Evolutionary conservation across 345 rosid species (phyloP).

Genomic region (Hibiscus trionum): DNA sequence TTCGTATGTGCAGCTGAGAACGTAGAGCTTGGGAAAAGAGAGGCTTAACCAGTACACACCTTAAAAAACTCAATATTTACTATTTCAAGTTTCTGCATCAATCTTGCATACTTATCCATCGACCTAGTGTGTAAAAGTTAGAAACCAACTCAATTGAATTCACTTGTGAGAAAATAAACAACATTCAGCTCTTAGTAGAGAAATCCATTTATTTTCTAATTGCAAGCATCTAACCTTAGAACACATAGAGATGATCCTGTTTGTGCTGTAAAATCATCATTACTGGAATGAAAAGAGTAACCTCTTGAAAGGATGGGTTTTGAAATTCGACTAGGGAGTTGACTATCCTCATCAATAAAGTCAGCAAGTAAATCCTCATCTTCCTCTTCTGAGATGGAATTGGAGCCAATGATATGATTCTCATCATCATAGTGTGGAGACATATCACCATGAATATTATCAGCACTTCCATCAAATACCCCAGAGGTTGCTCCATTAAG

Average conservation of each 20-base stretch:
- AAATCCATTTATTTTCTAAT: not conserved
- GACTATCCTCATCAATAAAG: conserved; percentile 97
- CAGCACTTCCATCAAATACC: no score
- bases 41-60: conserved; percentile 37
- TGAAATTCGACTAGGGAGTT: conserved; percentile 87
- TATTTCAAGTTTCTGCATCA: conserved; percentile 95
- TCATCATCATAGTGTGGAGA: conserved; percentile 29
- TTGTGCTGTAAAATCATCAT: conserved; percentile 63
- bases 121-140: conserved; percentile 46
- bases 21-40: conserved; percentile 12
- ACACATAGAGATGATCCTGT: conserved; percentile 98
- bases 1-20: not conserved
- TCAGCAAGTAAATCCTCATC: conserved; percentile 97
- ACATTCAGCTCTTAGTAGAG: not conserved
- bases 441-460: conserved; percentile 28
- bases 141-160: conserved; percentile 15
- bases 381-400: conserved; percentile 69
- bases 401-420: conserved; percentile 43
- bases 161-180: not conserved
- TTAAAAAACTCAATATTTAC: conserved; percentile 89
- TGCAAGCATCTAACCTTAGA: conserved; percentile 49
- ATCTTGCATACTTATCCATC: conserved; percentile 97
- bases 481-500: conserved; percentile 37
- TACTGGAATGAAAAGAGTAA: conserved; percentile 27
- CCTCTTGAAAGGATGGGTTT: conserved; percentile 35